A percentile compares a stretch with the other conserved stretches of the same genome.
Evolutionary conservation across 176 grass and related monocot species (phyloP).

Genomic region (Avena sativa): DNA sequence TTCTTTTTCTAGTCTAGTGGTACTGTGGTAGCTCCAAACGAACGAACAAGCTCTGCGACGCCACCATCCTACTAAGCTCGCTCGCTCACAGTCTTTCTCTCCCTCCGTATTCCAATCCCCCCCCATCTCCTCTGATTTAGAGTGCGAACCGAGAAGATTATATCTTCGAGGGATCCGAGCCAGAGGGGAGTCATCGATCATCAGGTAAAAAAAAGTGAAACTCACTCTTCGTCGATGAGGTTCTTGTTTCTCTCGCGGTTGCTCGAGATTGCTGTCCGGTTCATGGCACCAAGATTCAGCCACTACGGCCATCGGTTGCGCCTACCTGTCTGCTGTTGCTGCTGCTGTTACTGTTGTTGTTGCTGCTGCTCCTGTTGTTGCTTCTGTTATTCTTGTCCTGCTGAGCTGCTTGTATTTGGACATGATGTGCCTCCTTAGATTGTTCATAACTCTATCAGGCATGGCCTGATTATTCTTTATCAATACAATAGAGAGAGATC

Average conservation of each 20-base stretch:
- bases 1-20: neutral
- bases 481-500: neutral
- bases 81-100: neutral
- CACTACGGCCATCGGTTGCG: neutral
- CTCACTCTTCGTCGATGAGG: neutral
- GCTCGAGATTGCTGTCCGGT: slow-evolving; percentile 7
- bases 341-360: neutral
- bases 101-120: slow-evolving; percentile 12
- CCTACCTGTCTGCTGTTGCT: neutral
- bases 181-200: neutral
- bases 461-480: neutral
- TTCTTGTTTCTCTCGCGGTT: slow-evolving; percentile 23
- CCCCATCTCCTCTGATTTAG: neutral
- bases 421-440: neutral
- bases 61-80: neutral
- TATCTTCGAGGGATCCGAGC: neutral
- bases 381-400: neutral
- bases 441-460: neutral
- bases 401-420: neutral
- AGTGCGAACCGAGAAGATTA: neutral
- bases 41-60: slow-evolving; percentile 16
- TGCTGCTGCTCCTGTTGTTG: neutral
- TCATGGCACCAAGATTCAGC: slow-evolving; percentile 30
- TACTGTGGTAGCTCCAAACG: neutral
- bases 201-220: slow-evolving; percentile 22